Evolutionary conservation across 345 rosid genomes (phyloP), one percentile per base, ranked within the genome.

Genomic region (Gossypium thurberi): DNA sequence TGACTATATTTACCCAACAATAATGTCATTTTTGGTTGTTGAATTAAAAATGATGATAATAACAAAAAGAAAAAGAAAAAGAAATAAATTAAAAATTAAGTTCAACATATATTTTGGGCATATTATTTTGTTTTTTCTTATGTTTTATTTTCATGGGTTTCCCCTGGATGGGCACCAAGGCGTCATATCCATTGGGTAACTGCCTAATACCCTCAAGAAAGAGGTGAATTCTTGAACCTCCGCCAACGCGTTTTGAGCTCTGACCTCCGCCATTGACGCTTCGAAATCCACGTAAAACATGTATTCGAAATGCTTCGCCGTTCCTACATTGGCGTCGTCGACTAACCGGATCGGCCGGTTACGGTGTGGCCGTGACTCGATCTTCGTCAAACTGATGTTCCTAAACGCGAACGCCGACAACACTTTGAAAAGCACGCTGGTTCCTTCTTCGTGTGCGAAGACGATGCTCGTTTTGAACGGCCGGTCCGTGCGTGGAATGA

Each of bases 211-310:
- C 81, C 99, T 81, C 78, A 95, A 84, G 84, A 95, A 95, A 10
- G 99, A 92, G 33, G 99, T 92, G 90, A 89, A 92, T 81, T 95
- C 99, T 71, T 95, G 99, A 15, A 95, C 99, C 83, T 92, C 99
- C 26, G 96, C 85, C 42, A 95, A 79, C 21, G 99, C 99, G 81
- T 95, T 92, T 76, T 95, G 98, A 14, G 98, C 98, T 72, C 98
- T 84, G 47, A 81, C 80, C 57, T 95, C 98, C 26, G 99, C 99
- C 98, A 95, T 90, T 1, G 97, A 90, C 1, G 99, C 99, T 70
- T 95, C 99, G 47, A 95, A 95, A 79, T 92, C 99, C 1, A 95
- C 85, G 68, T 92, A 95, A 73, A 95, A 95, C 53, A 92, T 72
- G 73, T 95, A 95, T 86, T 95, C 99, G 72, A 95, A 95, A 61